Conservation (phyloP, 306 rosid genomes). For the Lupinus albus region DNA sequence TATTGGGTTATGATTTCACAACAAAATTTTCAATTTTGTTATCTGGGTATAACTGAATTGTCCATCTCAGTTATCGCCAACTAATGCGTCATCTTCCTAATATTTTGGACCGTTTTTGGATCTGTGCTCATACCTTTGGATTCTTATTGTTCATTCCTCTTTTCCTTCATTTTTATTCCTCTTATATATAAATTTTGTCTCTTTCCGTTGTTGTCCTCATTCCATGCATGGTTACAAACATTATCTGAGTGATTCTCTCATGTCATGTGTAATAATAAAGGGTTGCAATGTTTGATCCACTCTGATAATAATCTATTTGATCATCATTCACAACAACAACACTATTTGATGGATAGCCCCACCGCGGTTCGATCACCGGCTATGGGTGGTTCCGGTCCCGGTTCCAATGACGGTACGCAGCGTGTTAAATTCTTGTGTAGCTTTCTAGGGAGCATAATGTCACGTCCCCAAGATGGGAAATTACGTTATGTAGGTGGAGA, state of each 20-base stretch:
- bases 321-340: constrained; percentile 39
- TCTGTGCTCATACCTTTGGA: constrained; percentile 24
- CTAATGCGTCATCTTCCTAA: constrained; percentile 27
- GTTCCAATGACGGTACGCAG: constrained; percentile 60
- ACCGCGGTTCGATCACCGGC: constrained; percentile 53
- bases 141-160: neutral
- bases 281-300: constrained; percentile 59
- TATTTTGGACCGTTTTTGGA: constrained; percentile 39
- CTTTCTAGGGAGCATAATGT: constrained; percentile 85
- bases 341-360: constrained; percentile 72
- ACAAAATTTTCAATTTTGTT: constrained; percentile 22
- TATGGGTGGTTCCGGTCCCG: constrained; percentile 42
- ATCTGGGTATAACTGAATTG: constrained; percentile 27
- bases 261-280: constrained; percentile 62
- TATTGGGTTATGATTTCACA: constrained; percentile 33
- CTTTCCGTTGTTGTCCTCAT: neutral
- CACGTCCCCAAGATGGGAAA: constrained; percentile 97
- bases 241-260: constrained; percentile 40
- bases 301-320: constrained; percentile 49
- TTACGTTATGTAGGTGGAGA: constrained; percentile 97
- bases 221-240: neutral
- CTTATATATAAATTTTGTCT: neutral
- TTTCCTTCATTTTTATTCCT: neutral
- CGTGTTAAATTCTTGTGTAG: constrained; percentile 93
- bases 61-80: constrained; percentile 44